These are phyloP conservation scores for Herpotrichia juniperi DNA, from an alignment of 2,329 filamentous ascomycete genomes.

Conservation along the genomic window DNA sequence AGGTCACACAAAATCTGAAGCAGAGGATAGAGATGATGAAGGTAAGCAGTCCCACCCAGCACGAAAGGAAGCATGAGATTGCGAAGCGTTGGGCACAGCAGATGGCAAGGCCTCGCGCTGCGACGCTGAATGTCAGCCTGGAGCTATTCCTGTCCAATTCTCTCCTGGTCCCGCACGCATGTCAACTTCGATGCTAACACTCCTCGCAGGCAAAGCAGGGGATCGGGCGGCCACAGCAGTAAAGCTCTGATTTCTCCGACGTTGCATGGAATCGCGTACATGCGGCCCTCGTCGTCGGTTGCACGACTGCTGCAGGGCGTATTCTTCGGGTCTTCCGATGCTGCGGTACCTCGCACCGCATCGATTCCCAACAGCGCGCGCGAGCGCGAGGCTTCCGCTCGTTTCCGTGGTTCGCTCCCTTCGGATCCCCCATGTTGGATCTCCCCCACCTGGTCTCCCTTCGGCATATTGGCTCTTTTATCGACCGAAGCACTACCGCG, in stretches of 20 bases:
- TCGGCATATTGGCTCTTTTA: neutral
- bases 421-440: neutral
- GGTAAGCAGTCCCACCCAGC: slow-evolving; percentile 48
- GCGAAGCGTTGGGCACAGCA: neutral
- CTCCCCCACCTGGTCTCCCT: too few relatives aligned
- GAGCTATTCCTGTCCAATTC: neutral
- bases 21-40: slow-evolving; percentile 99
- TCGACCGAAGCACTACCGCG: neutral
- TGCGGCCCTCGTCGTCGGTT: neutral
- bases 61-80: neutral
- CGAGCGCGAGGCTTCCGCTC: too few relatives aligned
- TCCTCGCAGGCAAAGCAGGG: slow-evolving; percentile 44
- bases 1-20: slow-evolving; percentile 97
- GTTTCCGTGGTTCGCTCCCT: neutral
- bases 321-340: neutral
- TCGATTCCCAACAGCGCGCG: neutral
- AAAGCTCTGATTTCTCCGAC: slow-evolving; percentile 5
- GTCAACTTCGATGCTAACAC: slow-evolving; percentile 18
- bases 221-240: slow-evolving; percentile 38
- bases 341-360: neutral
- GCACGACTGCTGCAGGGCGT: neutral
- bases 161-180: neutral
- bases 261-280: neutral
- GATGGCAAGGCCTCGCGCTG: neutral
- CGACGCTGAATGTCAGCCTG: neutral